phyloP scores from a whole-genome alignment of 768 basidiomycete genomes.

The Phylloporus rhodoxanthus region DNA sequence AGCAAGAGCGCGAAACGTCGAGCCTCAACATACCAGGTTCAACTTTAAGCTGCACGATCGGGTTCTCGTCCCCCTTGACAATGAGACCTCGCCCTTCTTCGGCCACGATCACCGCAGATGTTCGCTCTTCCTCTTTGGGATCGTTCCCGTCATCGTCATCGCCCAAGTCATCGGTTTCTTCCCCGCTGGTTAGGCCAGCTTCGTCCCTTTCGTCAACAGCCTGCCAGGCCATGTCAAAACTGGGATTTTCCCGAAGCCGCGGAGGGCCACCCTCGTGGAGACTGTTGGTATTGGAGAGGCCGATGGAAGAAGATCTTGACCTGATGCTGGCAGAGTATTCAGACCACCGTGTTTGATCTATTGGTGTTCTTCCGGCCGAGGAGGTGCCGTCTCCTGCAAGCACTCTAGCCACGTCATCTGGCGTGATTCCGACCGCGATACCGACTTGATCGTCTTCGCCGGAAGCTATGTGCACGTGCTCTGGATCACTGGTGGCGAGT shows the following conservation, averaged over 20 bases:
- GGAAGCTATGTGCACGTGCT: slow-evolving; percentile 60
- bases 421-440: slow-evolving; percentile 53
- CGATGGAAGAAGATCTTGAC: slow-evolving; percentile 67
- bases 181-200: slow-evolving; percentile 48
- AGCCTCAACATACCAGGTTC: slow-evolving; percentile 55
- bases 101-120: slow-evolving; percentile 70
- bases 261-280: slow-evolving; percentile 39
- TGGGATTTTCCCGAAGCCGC: slow-evolving; percentile 56
- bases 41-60: slow-evolving; percentile 58
- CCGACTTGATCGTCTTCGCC: slow-evolving; percentile 50
- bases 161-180: slow-evolving; percentile 47
- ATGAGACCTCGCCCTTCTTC: slow-evolving; percentile 84
- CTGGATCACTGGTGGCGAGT: slow-evolving; percentile 53
- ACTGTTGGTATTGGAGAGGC: slow-evolving; percentile 39
- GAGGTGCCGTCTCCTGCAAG: slow-evolving; percentile 49
- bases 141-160: slow-evolving; percentile 46
- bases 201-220: slow-evolving; percentile 69
- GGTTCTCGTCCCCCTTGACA: slow-evolving; percentile 60
- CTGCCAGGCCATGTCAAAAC: slow-evolving; percentile 74
- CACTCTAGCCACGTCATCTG: slow-evolving; percentile 60
- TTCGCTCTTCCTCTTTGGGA: slow-evolving; percentile 60
- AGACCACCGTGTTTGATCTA: slow-evolving; percentile 71
- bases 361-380: slow-evolving; percentile 44
- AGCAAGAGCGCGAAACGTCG: neutral
- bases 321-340: slow-evolving; percentile 60